Evolutionary conservation across 139 green algal genomes (phyloP).

Genomic region (Pseudopediastrum boryanum): DNA sequence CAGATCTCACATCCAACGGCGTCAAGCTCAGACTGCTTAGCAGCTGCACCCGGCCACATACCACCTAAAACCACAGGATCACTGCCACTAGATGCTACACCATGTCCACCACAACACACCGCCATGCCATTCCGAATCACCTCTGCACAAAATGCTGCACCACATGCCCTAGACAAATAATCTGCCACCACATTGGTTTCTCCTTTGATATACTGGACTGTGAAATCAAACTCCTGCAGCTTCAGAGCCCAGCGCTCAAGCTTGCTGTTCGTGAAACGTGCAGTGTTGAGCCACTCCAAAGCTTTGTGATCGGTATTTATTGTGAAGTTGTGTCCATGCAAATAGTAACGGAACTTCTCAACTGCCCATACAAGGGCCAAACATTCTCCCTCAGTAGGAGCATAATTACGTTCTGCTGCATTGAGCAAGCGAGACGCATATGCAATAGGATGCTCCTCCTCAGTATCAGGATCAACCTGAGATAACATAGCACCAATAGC

Average conservation of each 20-base stretch:
- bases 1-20: neutral
- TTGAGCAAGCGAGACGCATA: conserved; percentile 16
- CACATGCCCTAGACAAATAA: conserved; percentile 13
- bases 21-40: conserved; percentile 10
- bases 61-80: too few relatives aligned
- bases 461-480: conserved; percentile 14
- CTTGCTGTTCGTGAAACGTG: conserved; percentile 34
- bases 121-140: neutral
- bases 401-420: conserved; percentile 33
- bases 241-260: conserved; percentile 35
- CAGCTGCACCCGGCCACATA: conserved; percentile 11
- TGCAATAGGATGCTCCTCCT: conserved; percentile 18
- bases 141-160: neutral
- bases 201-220: conserved; percentile 32
- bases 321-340: conserved; percentile 25
- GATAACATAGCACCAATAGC: conserved; percentile 35
- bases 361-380: conserved; percentile 37
- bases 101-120: neutral
- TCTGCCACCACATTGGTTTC: conserved; percentile 30
- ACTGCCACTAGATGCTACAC: neutral
- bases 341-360: conserved; percentile 29
- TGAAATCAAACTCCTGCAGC: conserved; percentile 36
- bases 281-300: conserved; percentile 24
- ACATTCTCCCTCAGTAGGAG: conserved; percentile 33
- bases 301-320: conserved; percentile 33